These are phyloP conservation scores for Cutaneotrichosporon cavernicola DNA, from an alignment of 1,284 basidiomycete genomes.

Conservation along the genomic window DNA sequence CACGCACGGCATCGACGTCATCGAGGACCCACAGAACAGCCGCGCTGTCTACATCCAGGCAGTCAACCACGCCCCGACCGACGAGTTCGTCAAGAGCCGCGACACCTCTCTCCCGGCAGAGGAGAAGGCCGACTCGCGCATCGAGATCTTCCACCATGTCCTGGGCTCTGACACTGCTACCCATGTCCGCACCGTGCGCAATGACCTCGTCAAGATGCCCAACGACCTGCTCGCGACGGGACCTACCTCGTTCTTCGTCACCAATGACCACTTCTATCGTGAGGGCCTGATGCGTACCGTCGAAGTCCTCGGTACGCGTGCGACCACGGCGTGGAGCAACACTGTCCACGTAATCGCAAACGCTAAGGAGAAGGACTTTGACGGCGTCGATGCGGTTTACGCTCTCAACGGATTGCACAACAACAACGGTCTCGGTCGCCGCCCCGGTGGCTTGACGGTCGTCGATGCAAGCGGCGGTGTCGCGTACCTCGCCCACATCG, in stretches of 20 bases:
- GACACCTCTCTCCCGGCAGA: slow-evolving; percentile 11
- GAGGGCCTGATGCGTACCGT: slow-evolving; percentile 28
- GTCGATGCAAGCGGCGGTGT: slow-evolving; percentile 34
- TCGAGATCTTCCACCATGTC: slow-evolving; percentile 41
- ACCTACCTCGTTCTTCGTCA: slow-evolving; percentile 33
- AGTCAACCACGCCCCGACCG: slow-evolving; percentile 33
- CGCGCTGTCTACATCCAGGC: slow-evolving; percentile 37
- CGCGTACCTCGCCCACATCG: slow-evolving; percentile 15
- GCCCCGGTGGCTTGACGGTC: slow-evolving; percentile 27
- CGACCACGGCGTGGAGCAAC: slow-evolving; percentile 21
- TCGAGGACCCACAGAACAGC: slow-evolving; percentile 25
- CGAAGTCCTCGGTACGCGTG: slow-evolving; percentile 32
- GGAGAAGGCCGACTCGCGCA: slow-evolving; percentile 25
- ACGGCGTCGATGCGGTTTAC: slow-evolving; percentile 22
- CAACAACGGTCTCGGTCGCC: slow-evolving; percentile 40
- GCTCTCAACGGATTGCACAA: slow-evolving; percentile 34
- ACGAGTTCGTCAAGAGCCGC: slow-evolving; percentile 4
- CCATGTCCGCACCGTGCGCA: slow-evolving; percentile 30
- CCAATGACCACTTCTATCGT: slow-evolving; percentile 41
- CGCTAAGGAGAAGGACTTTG: slow-evolving; percentile 9
- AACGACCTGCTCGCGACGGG: slow-evolving; percentile 37
- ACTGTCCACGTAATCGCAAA: slow-evolving; percentile 25
- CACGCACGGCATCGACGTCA: slow-evolving; percentile 43
- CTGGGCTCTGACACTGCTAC: slow-evolving; percentile 20
- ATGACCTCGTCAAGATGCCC: slow-evolving; percentile 33